Conservation (phyloP, 495 filamentous ascomycete species). For the Hypoxylon subgilvum region DNA sequence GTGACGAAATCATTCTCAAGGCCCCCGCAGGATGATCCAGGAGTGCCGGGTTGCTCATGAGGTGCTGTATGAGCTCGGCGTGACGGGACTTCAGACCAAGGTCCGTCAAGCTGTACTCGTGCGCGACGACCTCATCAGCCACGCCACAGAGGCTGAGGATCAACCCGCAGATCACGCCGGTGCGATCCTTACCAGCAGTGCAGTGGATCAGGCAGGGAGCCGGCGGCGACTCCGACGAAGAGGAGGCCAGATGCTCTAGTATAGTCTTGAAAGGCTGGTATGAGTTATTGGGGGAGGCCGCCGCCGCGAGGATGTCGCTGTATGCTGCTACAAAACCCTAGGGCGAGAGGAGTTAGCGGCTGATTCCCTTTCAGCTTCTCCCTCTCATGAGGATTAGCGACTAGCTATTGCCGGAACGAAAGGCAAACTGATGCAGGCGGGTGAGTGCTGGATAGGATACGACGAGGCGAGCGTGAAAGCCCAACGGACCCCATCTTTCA, state of each 20-base stretch:
- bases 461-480: slow-evolving; percentile 14
- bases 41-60: slow-evolving; percentile 51
- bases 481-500: slow-evolving; percentile 26
- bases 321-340: slow-evolving; percentile 63
- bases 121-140: slow-evolving; percentile 59
- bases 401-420: not conserved
- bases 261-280: slow-evolving; percentile 51
- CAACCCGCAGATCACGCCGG: slow-evolving; percentile 66
- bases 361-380: slow-evolving; percentile 20
- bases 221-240: slow-evolving; percentile 33
- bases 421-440: slow-evolving; percentile 3
- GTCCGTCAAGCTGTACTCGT: slow-evolving; percentile 68
- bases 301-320: slow-evolving; percentile 52
- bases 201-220: slow-evolving; percentile 51
- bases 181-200: slow-evolving; percentile 68
- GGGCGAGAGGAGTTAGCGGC: slow-evolving; percentile 14
- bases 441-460: slow-evolving; percentile 10
- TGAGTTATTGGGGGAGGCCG: slow-evolving; percentile 41
- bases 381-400: not conserved
- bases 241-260: slow-evolving; percentile 46
- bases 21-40: slow-evolving; percentile 51
- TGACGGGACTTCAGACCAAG: slow-evolving; percentile 56
- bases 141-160: slow-evolving; percentile 64
- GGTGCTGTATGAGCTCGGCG: slow-evolving; percentile 50
- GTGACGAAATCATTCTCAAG: slow-evolving; percentile 58